A percentile compares a stretch with the other conserved stretches of the same genome.
These are phyloP conservation scores for Oidiodendron maius DNA, from an alignment of 495 filamentous ascomycete genomes.

Conservation along the genomic window DNA sequence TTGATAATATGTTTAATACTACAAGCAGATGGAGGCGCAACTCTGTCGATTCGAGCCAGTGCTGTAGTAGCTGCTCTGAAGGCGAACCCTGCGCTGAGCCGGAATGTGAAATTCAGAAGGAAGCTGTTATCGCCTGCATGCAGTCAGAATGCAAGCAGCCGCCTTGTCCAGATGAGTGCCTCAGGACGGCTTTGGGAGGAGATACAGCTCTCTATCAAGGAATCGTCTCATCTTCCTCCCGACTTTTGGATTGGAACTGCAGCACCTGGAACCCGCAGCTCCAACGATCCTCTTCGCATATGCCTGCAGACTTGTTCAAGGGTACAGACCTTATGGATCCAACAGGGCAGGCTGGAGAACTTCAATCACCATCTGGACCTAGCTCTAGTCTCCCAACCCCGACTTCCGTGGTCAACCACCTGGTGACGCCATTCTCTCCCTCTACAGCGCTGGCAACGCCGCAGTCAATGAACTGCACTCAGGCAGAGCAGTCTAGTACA, in stretches of 20 bases:
- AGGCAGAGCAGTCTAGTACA: not conserved
- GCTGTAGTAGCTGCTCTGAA: conserved; percentile 22
- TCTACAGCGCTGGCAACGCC: conserved; percentile 1
- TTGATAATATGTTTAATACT: too few species aligned
- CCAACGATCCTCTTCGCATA: not conserved
- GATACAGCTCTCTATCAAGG: not conserved
- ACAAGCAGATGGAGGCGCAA: too few species aligned
- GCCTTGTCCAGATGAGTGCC: conserved; percentile 10
- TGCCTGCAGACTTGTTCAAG: not conserved
- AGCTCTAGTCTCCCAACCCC: conserved; percentile 6
- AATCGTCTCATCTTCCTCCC: not conserved
- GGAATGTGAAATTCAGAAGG: conserved; percentile 8
- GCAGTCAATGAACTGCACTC: not conserved
- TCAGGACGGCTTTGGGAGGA: not conserved
- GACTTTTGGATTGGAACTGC: conserved; percentile 3
- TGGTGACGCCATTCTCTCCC: conserved; percentile 8
- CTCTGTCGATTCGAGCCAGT: conserved; percentile 16
- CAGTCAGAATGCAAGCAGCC: conserved; percentile 4
- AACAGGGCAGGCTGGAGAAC: not conserved
- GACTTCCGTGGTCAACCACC: conserved; percentile 8
- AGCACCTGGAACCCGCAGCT: conserved; percentile 4
- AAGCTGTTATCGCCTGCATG: conserved; percentile 10
- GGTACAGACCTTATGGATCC: conserved; percentile 5
- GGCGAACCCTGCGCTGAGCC: conserved; percentile 15
- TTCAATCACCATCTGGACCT: conserved; percentile 3